phyloP scores from a whole-genome alignment of 345 rosid genomes.

The Syzygium grande region DNA sequence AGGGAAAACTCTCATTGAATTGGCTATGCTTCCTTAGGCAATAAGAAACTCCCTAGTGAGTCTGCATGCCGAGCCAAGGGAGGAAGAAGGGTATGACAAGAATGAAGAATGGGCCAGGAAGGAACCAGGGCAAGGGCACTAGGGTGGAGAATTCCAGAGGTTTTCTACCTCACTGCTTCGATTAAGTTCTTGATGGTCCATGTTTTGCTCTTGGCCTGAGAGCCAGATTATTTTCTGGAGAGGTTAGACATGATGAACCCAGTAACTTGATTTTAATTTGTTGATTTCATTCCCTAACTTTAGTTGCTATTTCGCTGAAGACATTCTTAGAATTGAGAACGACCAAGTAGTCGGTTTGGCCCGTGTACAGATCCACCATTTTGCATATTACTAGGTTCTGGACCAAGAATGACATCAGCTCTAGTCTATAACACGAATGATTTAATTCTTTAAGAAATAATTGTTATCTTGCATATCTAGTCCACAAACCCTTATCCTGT shows the following conservation, averaged over 20 bases:
- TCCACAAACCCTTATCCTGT: neutral
- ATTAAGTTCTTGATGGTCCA: slow-evolving; percentile 95
- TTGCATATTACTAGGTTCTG: neutral
- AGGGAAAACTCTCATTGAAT: slow-evolving; percentile 51
- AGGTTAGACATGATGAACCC: slow-evolving; percentile 37
- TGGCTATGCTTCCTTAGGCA: slow-evolving; percentile 64
- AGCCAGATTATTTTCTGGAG: slow-evolving; percentile 79
- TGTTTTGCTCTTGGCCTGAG: slow-evolving; percentile 99
- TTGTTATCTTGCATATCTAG: neutral
- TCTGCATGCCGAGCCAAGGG: neutral
- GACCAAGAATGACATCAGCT: neutral
- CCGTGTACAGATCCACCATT: neutral
- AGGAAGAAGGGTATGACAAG: slow-evolving; percentile 45
- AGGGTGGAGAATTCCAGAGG: slow-evolving; percentile 77
- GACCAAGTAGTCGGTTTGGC: neutral
- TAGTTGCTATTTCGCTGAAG: neutral
- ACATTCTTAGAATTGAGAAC: neutral
- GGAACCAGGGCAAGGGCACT: slow-evolving; percentile 71
- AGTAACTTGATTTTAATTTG: neutral
- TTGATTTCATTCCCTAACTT: neutral
- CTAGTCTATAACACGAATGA: neutral
- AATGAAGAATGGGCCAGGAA: slow-evolving; percentile 87
- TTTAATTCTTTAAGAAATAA: neutral
- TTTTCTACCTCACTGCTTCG: slow-evolving; percentile 75
- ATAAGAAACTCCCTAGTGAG: slow-evolving; percentile 20